Percentiles rank a stretch among this genome's conserved stretches.
phyloP scores from a whole-genome alignment of 352 stramenopile genomes.

The Globisporangium spinosum region DNA sequence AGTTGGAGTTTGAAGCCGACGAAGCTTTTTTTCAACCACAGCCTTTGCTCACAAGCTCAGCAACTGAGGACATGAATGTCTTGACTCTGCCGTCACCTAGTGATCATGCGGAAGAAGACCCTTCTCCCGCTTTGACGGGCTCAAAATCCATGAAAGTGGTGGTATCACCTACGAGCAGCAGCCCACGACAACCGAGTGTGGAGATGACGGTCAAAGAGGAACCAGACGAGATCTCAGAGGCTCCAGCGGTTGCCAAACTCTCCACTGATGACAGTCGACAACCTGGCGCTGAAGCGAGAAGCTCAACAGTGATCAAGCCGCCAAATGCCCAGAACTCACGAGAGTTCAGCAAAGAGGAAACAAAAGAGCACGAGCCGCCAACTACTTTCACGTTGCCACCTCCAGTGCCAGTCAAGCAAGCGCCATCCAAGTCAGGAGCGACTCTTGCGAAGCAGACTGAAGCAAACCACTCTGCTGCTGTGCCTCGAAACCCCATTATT shows the following conservation, averaged over 20 bases:
- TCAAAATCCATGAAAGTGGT: not conserved
- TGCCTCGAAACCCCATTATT: not conserved
- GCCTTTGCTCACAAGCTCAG: not conserved
- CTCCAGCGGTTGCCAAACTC: not conserved
- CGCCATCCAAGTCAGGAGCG: not conserved
- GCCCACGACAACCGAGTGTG: not conserved
- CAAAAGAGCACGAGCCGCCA: not conserved
- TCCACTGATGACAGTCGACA: not conserved
- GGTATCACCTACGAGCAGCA: not conserved
- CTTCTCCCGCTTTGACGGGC: not conserved
- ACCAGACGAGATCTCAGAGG: not conserved
- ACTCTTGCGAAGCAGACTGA: not conserved
- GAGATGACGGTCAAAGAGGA: not conserved
- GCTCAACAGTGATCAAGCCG: not conserved
- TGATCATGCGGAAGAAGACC: not conserved
- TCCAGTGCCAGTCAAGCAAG: not conserved
- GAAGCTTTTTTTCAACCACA: not conserved
- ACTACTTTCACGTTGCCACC: not conserved
- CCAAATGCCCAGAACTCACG: not conserved
- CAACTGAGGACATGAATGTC: not conserved
- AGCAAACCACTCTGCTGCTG: not conserved
- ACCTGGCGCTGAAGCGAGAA: not conserved
- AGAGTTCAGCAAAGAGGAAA: not conserved
- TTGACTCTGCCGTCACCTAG: not conserved
- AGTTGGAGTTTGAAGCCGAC: slow-evolving; percentile 5